These are phyloP conservation scores for Pseudogymnoascus sp. DNA, from an alignment of 2,329 filamentous ascomycete genomes.

Conservation along the genomic window DNA sequence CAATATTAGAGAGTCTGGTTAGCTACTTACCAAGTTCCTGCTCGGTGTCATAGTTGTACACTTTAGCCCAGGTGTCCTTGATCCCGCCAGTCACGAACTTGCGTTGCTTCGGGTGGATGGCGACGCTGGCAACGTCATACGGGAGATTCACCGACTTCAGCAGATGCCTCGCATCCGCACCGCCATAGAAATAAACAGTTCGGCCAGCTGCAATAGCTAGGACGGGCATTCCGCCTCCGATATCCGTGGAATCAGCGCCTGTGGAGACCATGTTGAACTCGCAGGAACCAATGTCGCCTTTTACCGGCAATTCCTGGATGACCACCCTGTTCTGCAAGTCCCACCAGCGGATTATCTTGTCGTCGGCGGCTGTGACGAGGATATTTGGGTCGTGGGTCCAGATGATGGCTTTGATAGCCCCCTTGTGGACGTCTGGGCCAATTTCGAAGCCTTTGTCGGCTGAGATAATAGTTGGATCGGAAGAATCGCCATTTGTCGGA, in stretches of 20 bases:
- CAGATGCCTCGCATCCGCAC: slow-evolving; percentile 57
- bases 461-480: slow-evolving; percentile 40
- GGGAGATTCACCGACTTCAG: slow-evolving; percentile 75
- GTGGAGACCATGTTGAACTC: slow-evolving; percentile 68
- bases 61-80: slow-evolving; percentile 91
- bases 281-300: slow-evolving; percentile 83
- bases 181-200: slow-evolving; percentile 86
- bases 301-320: slow-evolving; percentile 69
- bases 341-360: slow-evolving; percentile 92
- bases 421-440: slow-evolving; percentile 72
- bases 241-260: slow-evolving; percentile 52
- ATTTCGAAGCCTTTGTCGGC: slow-evolving; percentile 74
- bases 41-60: slow-evolving; percentile 82
- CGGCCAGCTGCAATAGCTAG: slow-evolving; percentile 92
- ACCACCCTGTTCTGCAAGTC: slow-evolving; percentile 72
- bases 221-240: slow-evolving; percentile 62
- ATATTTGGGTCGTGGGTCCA: slow-evolving; percentile 87
- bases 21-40: slow-evolving; percentile 60
- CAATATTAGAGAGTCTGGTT: not conserved
- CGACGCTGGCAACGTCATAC: slow-evolving; percentile 86
- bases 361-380: slow-evolving; percentile 81
- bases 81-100: slow-evolving; percentile 87
- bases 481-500: slow-evolving; percentile 25
- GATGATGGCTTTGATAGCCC: slow-evolving; percentile 91
- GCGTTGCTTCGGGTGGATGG: slow-evolving; percentile 71